Percentiles rank a stretch among this genome's conserved stretches.
These are phyloP conservation scores for Pichia sp. DNA, from an alignment of 1,139 yeast species.

Conservation along the genomic window DNA sequence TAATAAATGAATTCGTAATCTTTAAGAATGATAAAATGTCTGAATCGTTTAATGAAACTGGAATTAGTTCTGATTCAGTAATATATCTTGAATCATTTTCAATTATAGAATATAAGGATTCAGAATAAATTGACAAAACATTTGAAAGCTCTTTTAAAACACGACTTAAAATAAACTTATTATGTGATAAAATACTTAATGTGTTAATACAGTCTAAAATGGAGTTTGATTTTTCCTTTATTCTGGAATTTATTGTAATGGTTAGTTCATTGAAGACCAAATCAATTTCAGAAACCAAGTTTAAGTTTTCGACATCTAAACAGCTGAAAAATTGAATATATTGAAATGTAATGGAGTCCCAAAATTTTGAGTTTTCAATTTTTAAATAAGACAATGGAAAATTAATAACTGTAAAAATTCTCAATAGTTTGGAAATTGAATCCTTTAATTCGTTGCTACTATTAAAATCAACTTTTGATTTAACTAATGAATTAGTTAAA, in stretches of 20 bases:
- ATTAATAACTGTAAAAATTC: conserved; percentile 11
- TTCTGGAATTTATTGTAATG: conserved; percentile 14
- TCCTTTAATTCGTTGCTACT: not conserved
- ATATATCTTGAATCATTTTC: conserved; percentile 1
- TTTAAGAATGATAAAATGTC: conserved; percentile 5
- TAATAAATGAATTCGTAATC: conserved; percentile 3
- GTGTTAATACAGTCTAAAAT: conserved; percentile 10
- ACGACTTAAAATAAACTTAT: not conserved
- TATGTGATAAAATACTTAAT: conserved; percentile 4
- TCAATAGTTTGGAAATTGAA: conserved; percentile 2
- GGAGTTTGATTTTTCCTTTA: not conserved
- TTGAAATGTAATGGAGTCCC: conserved; percentile 19
- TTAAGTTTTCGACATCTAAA: conserved; percentile 17
- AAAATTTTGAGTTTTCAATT: not conserved
- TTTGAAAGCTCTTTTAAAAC: not conserved
- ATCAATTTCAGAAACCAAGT: conserved; percentile 18
- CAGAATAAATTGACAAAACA: not conserved
- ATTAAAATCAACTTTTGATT: not conserved
- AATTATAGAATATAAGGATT: not conserved
- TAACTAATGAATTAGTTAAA: conserved; percentile 1
- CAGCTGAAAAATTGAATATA: conserved; percentile 18
- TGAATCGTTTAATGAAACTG: not conserved
- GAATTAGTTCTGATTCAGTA: not conserved
- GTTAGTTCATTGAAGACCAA: conserved; percentile 20
- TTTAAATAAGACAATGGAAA: conserved; percentile 6